Conservation (phyloP, 441 rosid species). For the Euphorbia celastroides region DNA sequence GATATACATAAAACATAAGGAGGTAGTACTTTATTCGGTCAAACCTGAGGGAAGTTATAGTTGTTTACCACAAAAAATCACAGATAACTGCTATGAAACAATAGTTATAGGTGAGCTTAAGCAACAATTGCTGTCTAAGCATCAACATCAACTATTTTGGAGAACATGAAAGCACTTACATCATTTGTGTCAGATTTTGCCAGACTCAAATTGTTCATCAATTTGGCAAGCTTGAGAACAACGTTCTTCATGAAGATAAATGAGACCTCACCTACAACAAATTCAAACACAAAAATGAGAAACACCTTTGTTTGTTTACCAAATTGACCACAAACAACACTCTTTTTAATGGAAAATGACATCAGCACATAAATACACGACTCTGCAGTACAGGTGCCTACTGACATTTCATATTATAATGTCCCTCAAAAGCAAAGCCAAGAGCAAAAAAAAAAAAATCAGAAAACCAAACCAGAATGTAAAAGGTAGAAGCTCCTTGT, state of each 20-base stretch:
- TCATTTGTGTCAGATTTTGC: constrained; percentile 31
- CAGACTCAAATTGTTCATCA: constrained; percentile 39
- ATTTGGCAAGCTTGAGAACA: constrained; percentile 59
- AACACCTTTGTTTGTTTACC: constrained; percentile 5
- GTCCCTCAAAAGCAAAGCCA: not conserved
- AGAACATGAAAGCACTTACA: constrained; percentile 44
- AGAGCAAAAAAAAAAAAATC: not conserved
- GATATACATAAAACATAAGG: too few species aligned
- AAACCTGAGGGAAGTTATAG: too few species aligned
- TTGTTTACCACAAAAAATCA: too few species aligned
- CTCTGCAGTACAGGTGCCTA: not conserved
- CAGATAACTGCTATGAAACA: not conserved
- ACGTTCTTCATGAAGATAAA: constrained; percentile 49
- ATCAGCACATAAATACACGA: not conserved
- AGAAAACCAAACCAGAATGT: not conserved
- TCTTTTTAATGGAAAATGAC: not conserved
- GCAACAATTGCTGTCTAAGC: not conserved
- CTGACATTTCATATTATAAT: constrained; percentile 6
- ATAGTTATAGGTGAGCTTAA: not conserved
- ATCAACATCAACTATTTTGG: not conserved
- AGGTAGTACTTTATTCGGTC: too few species aligned
- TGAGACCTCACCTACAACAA: constrained; percentile 51
- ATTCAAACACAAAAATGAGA: constrained; percentile 5
- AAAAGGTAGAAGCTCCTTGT: not conserved
- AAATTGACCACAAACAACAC: not conserved